Conservation (phyloP, 768 basidiomycete species). For the Lentinus tigrinus region DNA sequence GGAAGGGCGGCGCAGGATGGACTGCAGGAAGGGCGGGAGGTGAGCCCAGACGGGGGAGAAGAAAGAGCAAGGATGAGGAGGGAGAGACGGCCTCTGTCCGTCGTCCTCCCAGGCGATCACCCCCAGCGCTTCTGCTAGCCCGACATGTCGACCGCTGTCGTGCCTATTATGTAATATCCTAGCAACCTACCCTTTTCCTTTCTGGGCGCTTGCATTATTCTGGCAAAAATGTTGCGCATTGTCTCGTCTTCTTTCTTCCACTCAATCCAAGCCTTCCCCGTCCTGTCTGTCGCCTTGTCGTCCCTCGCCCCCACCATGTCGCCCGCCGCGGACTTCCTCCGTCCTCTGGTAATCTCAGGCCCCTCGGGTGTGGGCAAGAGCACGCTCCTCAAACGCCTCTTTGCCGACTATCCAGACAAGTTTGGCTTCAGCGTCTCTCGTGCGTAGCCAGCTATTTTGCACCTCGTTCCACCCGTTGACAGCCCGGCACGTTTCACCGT, state of each 20-base stretch:
- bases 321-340: constrained; percentile 42
- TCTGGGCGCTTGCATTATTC: constrained; percentile 7
- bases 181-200: not conserved
- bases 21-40: constrained; percentile 6
- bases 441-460: constrained; percentile 32
- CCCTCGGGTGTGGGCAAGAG: constrained; percentile 95
- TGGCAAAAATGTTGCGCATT: not conserved
- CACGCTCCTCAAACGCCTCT: constrained; percentile 81
- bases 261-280: constrained; percentile 3
- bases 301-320: constrained; percentile 25
- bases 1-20: not conserved
- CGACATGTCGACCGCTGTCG: not conserved
- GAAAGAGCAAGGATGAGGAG: constrained; percentile 3
- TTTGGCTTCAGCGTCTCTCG: constrained; percentile 96
- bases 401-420: constrained; percentile 74
- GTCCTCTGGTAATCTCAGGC: constrained; percentile 86
- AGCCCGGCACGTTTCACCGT: constrained; percentile 3
- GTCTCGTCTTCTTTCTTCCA: not conserved
- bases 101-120: constrained; percentile 1
- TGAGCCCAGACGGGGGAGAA: constrained; percentile 10
- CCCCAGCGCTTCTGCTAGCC: not conserved
- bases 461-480: constrained; percentile 2
- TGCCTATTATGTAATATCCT: constrained; percentile 2
- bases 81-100: constrained; percentile 5
- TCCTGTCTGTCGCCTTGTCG: constrained; percentile 8